A percentile compares a stretch with the other conserved stretches of the same genome.
These are phyloP conservation scores for Pachysandra terminalis DNA, from an alignment of 164 flowering plant genomes.

Conservation along the genomic window DNA sequence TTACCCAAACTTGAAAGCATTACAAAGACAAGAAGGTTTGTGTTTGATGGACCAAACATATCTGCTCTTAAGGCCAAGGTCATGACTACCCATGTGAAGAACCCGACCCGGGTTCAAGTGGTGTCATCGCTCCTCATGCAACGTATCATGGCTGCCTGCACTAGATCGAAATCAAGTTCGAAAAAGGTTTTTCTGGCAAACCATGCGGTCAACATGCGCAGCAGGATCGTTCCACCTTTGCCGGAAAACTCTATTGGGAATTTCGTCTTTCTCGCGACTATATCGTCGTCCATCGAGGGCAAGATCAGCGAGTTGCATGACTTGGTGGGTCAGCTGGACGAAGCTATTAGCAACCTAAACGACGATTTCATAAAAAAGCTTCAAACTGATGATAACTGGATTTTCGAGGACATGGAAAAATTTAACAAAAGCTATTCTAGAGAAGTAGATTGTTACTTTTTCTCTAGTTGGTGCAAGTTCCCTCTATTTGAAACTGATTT, in stretches of 20 bases:
- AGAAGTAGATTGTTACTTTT: slow-evolving; percentile 4
- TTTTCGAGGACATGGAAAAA: not conserved
- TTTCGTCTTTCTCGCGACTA: slow-evolving; percentile 20
- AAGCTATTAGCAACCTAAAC: slow-evolving; percentile 8
- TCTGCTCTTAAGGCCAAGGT: slow-evolving; percentile 25
- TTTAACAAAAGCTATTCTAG: not conserved
- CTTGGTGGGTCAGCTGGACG: slow-evolving; percentile 14
- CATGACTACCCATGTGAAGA: slow-evolving; percentile 4
- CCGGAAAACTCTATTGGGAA: slow-evolving; percentile 39
- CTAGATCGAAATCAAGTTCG: slow-evolving; percentile 6
- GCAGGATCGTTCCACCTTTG: slow-evolving; percentile 26
- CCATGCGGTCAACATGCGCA: slow-evolving; percentile 40
- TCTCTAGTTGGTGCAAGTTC: slow-evolving; percentile 31
- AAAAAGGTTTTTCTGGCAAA: slow-evolving; percentile 15
- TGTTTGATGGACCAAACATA: slow-evolving; percentile 37
- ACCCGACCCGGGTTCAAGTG: slow-evolving; percentile 46
- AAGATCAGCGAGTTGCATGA: not conserved
- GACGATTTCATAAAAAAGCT: slow-evolving; percentile 7
- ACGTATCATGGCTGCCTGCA: slow-evolving; percentile 18
- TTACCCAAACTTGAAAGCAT: too few relatives aligned
- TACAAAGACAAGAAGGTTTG: slow-evolving; percentile 37
- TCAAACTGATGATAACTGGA: not conserved
- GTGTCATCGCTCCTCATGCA: slow-evolving; percentile 55
- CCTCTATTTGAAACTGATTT: slow-evolving; percentile 35
- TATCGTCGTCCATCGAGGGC: not conserved